These are phyloP conservation scores for Yamadazyma diddensiae DNA, from an alignment of 1,139 yeast species.

Conservation along the genomic window DNA sequence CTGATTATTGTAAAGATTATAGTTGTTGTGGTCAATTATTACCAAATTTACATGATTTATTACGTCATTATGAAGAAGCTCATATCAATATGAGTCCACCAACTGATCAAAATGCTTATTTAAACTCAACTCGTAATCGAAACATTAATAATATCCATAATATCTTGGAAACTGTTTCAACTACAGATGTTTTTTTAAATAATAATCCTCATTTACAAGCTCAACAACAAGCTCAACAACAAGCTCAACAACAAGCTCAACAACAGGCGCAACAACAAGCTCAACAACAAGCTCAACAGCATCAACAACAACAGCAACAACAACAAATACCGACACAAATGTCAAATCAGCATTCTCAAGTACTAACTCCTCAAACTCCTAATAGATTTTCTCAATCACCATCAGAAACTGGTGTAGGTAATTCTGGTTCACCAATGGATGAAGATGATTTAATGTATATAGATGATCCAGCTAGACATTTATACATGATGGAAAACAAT, in stretches of 20 bases:
- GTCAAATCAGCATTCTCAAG: slow-evolving; percentile 15
- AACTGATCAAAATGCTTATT: slow-evolving; percentile 34
- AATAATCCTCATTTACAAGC: slow-evolving; percentile 22
- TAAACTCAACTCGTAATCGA: slow-evolving; percentile 33
- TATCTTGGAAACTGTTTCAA: slow-evolving; percentile 73
- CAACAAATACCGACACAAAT: slow-evolving; percentile 11
- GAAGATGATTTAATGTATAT: slow-evolving; percentile 56
- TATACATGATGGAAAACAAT: slow-evolving; percentile 87
- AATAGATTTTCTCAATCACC: slow-evolving; percentile 17
- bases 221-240: slow-evolving; percentile 14
- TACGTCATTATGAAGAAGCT: slow-evolving; percentile 94
- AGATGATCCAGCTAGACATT: slow-evolving; percentile 91
- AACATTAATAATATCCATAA: slow-evolving; percentile 43
- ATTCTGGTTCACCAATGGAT: slow-evolving; percentile 23
- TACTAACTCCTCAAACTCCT: slow-evolving; percentile 17
- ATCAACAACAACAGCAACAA: slow-evolving; percentile 3
- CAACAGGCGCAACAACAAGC: slow-evolving; percentile 5
- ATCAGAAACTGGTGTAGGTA: slow-evolving; percentile 14
- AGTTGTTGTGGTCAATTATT: slow-evolving; percentile 91
- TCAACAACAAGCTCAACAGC: slow-evolving; percentile 4
- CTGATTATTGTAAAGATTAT: slow-evolving; percentile 94
- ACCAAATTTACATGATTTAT: slow-evolving; percentile 89
- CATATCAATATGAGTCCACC: slow-evolving; percentile 81
- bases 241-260: slow-evolving; percentile 14
- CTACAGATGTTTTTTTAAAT: slow-evolving; percentile 80